A percentile compares a stretch with the other conserved stretches of the same genome.
phyloP scores from a whole-genome alignment of 352 stramenopile genomes.

The Sclerospora graminicola region DNA sequence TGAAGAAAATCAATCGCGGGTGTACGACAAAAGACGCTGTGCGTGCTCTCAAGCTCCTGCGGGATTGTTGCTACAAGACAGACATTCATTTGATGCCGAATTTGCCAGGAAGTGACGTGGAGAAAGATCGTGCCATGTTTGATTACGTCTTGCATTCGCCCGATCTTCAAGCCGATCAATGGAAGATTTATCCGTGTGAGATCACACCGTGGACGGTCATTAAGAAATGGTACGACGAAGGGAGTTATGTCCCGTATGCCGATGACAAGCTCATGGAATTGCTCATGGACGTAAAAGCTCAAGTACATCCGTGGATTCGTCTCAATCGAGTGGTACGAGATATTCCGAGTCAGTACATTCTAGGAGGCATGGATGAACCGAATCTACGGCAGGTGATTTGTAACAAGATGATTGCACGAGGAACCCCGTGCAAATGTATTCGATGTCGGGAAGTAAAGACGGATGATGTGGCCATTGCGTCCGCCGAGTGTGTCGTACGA shows the following conservation, averaged over 20 bases:
- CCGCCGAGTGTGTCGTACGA: slow-evolving; percentile 58
- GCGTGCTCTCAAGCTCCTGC: slow-evolving; percentile 72
- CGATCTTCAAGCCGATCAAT: slow-evolving; percentile 89
- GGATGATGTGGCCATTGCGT: slow-evolving; percentile 66
- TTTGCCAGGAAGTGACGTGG: slow-evolving; percentile 71
- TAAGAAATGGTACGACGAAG: slow-evolving; percentile 86
- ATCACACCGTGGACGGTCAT: slow-evolving; percentile 88
- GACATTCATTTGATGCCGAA: slow-evolving; percentile 93
- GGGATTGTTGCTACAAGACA: slow-evolving; percentile 91
- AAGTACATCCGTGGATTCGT: slow-evolving; percentile 91
- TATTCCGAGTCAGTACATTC: slow-evolving; percentile 91
- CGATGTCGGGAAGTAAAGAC: slow-evolving; percentile 87
- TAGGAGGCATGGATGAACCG: slow-evolving; percentile 87
- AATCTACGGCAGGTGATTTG: slow-evolving; percentile 87
- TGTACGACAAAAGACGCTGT: slow-evolving; percentile 70
- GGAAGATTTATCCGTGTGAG: slow-evolving; percentile 93
- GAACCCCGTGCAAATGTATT: slow-evolving; percentile 82
- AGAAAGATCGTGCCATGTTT: slow-evolving; percentile 87
- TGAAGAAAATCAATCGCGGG: slow-evolving; percentile 88
- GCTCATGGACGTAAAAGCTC: slow-evolving; percentile 82
- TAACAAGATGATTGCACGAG: slow-evolving; percentile 67
- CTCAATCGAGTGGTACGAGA: slow-evolving; percentile 91
- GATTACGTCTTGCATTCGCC: slow-evolving; percentile 81
- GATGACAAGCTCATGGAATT: slow-evolving; percentile 84
- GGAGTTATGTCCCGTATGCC: slow-evolving; percentile 82